Base-by-base conservation (phyloP, 805 yeast species). In the Wickerhamomyces xylosicus region DNA sequence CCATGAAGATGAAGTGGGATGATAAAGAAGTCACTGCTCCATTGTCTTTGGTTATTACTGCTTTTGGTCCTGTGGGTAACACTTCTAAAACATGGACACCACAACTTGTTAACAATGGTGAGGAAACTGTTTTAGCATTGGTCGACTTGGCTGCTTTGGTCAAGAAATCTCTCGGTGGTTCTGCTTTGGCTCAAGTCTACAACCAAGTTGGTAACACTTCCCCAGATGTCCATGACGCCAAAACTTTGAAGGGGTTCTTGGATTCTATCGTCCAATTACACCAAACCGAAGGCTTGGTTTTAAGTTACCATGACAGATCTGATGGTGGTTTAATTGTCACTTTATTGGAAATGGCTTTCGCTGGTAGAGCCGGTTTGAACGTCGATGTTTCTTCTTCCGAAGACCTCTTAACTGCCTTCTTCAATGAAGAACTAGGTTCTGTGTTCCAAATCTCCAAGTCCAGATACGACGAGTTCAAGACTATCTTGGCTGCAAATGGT, bases 1-100 rank as follows among this genome's bases (percentile, higher is more conserved):
- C 97, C 18, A 90, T 92, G 98, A 86, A 87, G 67, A 92, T 92
- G 97, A 80, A 82, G 54, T 92, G 99, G 99, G 85, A 72, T 37
- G 75, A 78, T 38, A 85, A 81, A 53, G 95, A 86, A 61, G 97
- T 92, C 33, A 79, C 92, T 45, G 86, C 97, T n/a, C 99, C 99
- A 36, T 67, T 92, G 56, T 82, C 97, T 11, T 74, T 90, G 52
- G 82, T 85, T 36, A 72, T 90, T 49, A 89, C 98, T 18, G 92
- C 97, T 1, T 92, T 90, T 59, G 85, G 83, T 42, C 85, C 95
- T 28, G 97, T 92, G 36, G 65, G 64, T 34, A 71, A 89, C 58
- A 89, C 96, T 25, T 72, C 86, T 29, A 77, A 73, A 43, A 92
- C 98, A 1, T 92, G 98, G 98, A 90, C 97, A 20, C 98, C 99